These are phyloP conservation scores for Candida frijolesensis DNA, from an alignment of 1,139 yeast species.

Conservation along the genomic window DNA sequence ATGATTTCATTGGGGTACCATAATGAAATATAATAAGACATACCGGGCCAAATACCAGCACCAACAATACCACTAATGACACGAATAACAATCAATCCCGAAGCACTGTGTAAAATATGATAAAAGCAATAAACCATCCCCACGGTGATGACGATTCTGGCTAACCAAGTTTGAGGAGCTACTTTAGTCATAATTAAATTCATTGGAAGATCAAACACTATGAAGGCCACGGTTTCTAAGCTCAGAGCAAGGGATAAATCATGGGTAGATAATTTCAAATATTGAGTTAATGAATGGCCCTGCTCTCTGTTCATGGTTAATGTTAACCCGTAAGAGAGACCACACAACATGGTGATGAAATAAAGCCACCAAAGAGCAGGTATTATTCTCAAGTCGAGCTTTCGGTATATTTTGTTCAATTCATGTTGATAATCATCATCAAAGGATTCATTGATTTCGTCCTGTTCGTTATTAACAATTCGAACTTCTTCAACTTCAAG, in stretches of 20 bases:
- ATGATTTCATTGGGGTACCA: constrained; percentile 86
- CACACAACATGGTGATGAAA: constrained; percentile 78
- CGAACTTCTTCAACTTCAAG: constrained; percentile 12
- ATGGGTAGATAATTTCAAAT: constrained; percentile 53
- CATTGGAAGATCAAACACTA: constrained; percentile 86
- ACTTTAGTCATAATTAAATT: constrained; percentile 78
- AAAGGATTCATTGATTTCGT: neutral
- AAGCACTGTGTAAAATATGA: constrained; percentile 51
- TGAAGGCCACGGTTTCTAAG: constrained; percentile 78
- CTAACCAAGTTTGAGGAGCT: constrained; percentile 84
- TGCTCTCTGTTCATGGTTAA: constrained; percentile 72
- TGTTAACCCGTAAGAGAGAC: constrained; percentile 75
- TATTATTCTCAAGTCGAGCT: constrained; percentile 69
- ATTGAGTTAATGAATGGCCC: constrained; percentile 63
- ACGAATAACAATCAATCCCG: constrained; percentile 71
- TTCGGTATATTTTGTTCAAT: constrained; percentile 63
- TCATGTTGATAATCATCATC: constrained; percentile 22
- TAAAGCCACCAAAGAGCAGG: constrained; percentile 85
- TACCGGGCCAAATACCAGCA: constrained; percentile 95
- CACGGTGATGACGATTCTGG: constrained; percentile 74
- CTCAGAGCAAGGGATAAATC: constrained; percentile 79
- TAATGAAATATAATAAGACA: constrained; percentile 78
- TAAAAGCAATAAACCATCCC: constrained; percentile 80
- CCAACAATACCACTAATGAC: constrained; percentile 79
- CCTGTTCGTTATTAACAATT: neutral